A percentile compares a stretch with the other conserved stretches of the same genome.
These are phyloP conservation scores for Xerocomellus amylosporus DNA, from an alignment of 768 basidiomycete species.

Conservation along the genomic window DNA sequence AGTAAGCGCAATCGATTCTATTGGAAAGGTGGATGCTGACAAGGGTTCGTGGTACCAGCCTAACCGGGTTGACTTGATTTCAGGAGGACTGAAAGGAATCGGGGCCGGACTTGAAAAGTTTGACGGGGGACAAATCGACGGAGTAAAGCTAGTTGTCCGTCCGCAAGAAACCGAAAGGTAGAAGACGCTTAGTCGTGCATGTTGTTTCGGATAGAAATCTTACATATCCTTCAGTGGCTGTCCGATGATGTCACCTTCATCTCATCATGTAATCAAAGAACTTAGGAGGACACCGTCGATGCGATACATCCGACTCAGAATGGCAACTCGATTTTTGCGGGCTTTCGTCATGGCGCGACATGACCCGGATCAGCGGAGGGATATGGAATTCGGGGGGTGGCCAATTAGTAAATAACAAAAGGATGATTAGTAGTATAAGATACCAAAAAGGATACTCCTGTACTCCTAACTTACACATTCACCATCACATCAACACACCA, in stretches of 20 bases:
- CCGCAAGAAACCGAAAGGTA: conserved; percentile 45
- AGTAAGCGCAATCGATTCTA: conserved; percentile 15
- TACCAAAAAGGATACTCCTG: conserved; percentile 4
- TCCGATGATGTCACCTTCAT: conserved; percentile 12
- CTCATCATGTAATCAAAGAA: conserved; percentile 24
- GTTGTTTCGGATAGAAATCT: conserved; percentile 26
- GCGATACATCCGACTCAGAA: conserved; percentile 30
- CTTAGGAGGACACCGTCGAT: conserved; percentile 31
- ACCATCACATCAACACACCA: conserved; percentile 6
- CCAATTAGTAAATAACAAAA: conserved; percentile 28
- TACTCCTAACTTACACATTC: conserved; percentile 10
- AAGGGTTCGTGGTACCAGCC: conserved; percentile 32
- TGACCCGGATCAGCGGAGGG: conserved; percentile 24
- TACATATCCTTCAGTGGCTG: conserved; percentile 22
- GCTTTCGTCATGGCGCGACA: conserved; percentile 31
- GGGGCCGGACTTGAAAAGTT: conserved; percentile 41
- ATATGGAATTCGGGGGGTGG: conserved; percentile 32
- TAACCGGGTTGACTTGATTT: conserved; percentile 40
- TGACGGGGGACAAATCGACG: conserved; percentile 41
- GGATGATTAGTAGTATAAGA: conserved; percentile 14
- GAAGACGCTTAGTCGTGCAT: conserved; percentile 20
- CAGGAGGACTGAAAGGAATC: conserved; percentile 43
- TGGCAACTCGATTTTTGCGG: conserved; percentile 32
- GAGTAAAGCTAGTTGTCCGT: conserved; percentile 42
- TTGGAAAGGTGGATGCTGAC: neutral